Base-by-base conservation (phyloP, 768 basidiomycete genomes). In the Crucibulum laeve region DNA sequence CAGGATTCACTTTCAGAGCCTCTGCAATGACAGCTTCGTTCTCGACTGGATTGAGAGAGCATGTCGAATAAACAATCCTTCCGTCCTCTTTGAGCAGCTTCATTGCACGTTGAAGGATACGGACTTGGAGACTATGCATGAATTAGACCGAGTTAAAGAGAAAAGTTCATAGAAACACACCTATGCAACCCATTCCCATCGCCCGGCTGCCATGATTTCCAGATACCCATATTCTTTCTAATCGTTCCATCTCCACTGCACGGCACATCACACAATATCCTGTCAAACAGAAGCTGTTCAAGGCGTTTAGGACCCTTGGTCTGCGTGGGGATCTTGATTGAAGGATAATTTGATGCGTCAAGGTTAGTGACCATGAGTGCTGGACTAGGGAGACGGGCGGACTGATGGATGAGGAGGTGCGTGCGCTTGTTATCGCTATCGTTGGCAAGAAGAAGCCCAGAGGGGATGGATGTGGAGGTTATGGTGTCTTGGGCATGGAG, bases 221-320 rank as follows among this genome's bases (percentile, higher is more conserved):
- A 99, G 30, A 99, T 96, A 1, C 84, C 88, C 11, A 88, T 61
- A 59, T 99, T 99, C 73, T 99, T 99, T 49, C 96, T 69, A 44
- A 97, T 62, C 0, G 96, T 99, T 0, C 95, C 96, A 60, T 99
- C 96, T 3, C 96, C 96, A 54, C 90, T 93, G 59, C 96, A 99
- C 6, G 96, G 96, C 6, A 99, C 96, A 60, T 98, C 96, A 39
- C 92, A 94, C 25, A 99, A 65, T 46, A 99, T 95, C 24, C 95
- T 74, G 61, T 98, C 95, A 55, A 96, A 99, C 45, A 84, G 63
- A 40, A 99, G 68, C 23, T 77, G 73, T 36, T 69, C 67, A 17
- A 71, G 57, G 19, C 61, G 65, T 24, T 66, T 65, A 19, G 55
- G 59, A 40, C 66, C 48, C 50, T 62, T 47, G 38, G 62, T 48